Conservation (phyloP, 495 filamentous ascomycete genomes). For the Podospora bellae-mahoneyi region DNA sequence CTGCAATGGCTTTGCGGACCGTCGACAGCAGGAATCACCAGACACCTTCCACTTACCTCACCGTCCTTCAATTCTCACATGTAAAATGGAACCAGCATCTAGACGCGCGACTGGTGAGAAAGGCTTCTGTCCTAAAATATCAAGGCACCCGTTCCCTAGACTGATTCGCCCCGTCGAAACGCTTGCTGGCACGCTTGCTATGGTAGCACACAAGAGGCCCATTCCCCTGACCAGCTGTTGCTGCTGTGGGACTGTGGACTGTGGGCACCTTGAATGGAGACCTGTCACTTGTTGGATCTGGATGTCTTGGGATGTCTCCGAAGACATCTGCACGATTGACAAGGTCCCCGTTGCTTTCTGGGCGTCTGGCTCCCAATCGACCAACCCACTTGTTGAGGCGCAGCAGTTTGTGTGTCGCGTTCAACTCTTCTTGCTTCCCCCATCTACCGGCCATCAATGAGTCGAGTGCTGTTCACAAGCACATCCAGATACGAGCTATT, state of each 20-base stretch:
- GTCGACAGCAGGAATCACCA: neutral
- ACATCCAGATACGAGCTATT: neutral
- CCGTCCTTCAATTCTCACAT: neutral
- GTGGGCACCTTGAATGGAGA: neutral
- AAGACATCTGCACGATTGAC: neutral
- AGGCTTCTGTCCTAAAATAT: too few species aligned
- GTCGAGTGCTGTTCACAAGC: constrained; percentile 2
- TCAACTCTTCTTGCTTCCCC: neutral
- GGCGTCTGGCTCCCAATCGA: constrained; percentile 11
- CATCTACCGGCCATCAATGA: neutral
- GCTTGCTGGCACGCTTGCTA: constrained; percentile 12
- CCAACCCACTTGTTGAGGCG: constrained; percentile 15
- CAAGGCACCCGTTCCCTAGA: neutral
- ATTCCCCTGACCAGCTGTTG: constrained; percentile 10
- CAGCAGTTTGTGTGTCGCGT: constrained; percentile 14
- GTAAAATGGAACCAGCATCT: neutral
- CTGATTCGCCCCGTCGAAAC: constrained; percentile 14
- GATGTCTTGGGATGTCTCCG: neutral
- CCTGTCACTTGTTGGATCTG: neutral
- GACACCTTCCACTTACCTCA: neutral
- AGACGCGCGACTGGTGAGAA: constrained; percentile 14
- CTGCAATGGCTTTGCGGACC: neutral
- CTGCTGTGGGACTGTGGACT: neutral
- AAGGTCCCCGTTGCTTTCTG: constrained; percentile 9
- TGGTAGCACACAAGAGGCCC: constrained; percentile 11